Evolutionary conservation across 2,329 filamentous ascomycete species (phyloP), one percentile per base, ranked within the genome.

Genomic region (Penicillium sp.): DNA sequence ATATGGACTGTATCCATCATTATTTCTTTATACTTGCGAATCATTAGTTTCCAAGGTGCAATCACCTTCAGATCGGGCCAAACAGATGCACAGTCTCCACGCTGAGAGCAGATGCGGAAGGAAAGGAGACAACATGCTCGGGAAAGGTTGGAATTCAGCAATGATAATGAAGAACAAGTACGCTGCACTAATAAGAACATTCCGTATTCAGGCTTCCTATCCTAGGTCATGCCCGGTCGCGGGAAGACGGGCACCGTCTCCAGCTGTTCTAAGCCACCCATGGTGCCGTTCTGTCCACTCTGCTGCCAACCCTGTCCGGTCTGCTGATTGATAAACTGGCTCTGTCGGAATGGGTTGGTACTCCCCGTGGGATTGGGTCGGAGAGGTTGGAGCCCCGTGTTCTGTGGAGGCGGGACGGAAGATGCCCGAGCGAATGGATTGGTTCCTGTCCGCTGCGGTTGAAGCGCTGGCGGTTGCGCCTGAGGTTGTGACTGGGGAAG

Each of bases 341-440:
- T 90, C 67, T 97, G 91, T 14, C 94, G 83, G 80, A 97, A 97
- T 0, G 94, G 94, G 65, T 99, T 99, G 2, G 92, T 96, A 64
- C 84, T 90, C 8, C 91, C 92, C 0, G 92, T 96, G 1, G 87
- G 82, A 64, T 92, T 90, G 2, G 90, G 84, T 47, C 81, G 81
- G 5, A 94, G 74, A 44, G 80, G 69, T 16, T 73, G 68, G 13
- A 74, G 46, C 6, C 63, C 63, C 44, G 64, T 64, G 41, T 73
- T 66, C 39, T 70, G 65, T 46, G 66, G 63, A 13, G 66, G 41
- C 66, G 65, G 30, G 18, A 79, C 72, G 16, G 79, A 73, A 1
- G 74, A 67, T 46, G 76, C 79, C 41, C 84, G 81, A 18, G 85
- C 81, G 64, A 89, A 89, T 0, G 87, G 87, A 63, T 89, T 90